phyloP scores from a whole-genome alignment of 495 filamentous ascomycete genomes.

The Lichenothelia convexa region DNA sequence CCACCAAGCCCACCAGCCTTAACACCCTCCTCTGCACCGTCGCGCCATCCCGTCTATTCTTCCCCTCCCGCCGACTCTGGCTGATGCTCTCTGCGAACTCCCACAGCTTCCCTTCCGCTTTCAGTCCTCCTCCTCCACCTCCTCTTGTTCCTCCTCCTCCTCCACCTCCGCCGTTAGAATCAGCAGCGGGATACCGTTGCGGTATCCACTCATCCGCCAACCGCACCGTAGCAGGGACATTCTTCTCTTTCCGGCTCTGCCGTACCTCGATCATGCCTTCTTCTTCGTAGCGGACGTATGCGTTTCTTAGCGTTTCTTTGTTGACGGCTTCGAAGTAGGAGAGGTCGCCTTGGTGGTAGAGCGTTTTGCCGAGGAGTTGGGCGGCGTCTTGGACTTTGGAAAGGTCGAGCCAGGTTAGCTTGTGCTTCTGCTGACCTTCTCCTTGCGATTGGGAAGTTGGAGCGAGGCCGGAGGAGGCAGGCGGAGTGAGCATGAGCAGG shows the following conservation, averaged over 20 bases:
- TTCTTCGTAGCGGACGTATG: slow-evolving; percentile 71
- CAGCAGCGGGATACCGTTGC: slow-evolving; percentile 37
- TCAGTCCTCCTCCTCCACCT: slow-evolving; percentile 33
- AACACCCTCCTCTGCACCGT: slow-evolving; percentile 78
- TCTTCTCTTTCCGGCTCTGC: slow-evolving; percentile 35
- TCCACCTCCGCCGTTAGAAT: not conserved
- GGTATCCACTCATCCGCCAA: slow-evolving; percentile 69
- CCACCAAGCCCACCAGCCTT: slow-evolving; percentile 45
- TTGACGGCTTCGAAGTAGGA: slow-evolving; percentile 97
- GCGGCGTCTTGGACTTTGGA: slow-evolving; percentile 65
- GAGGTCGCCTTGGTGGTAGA: slow-evolving; percentile 94
- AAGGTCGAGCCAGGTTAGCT: slow-evolving; percentile 49
- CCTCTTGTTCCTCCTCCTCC: not conserved
- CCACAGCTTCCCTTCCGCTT: slow-evolving; percentile 63
- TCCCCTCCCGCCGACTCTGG: slow-evolving; percentile 67
- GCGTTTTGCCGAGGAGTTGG: slow-evolving; percentile 81
- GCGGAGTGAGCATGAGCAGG: slow-evolving; percentile 69
- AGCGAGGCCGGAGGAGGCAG: slow-evolving; percentile 10
- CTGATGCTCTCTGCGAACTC: slow-evolving; percentile 79
- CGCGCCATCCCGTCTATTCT: slow-evolving; percentile 80
- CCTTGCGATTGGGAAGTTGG: not conserved
- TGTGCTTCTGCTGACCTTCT: not conserved
- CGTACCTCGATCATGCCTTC: slow-evolving; percentile 68
- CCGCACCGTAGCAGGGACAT: slow-evolving; percentile 37
- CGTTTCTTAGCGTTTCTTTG: slow-evolving; percentile 89